A percentile compares a stretch with the other conserved stretches of the same genome.
These are phyloP conservation scores for Ustilago cynodontis DNA, from an alignment of 1,284 basidiomycete species.

Conservation along the genomic window DNA sequence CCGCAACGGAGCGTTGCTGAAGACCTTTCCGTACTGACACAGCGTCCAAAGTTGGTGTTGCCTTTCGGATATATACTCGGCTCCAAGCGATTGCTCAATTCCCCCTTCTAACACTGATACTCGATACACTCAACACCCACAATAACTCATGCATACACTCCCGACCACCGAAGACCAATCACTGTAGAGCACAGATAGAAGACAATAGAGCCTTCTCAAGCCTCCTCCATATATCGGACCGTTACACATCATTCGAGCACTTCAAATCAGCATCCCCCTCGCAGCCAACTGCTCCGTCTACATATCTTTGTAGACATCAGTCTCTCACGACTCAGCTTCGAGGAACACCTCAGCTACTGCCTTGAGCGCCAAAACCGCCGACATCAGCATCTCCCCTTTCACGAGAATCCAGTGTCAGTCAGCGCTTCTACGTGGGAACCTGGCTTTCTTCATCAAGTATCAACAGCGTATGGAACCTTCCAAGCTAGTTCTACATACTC, in stretches of 20 bases:
- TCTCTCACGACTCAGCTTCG: neutral
- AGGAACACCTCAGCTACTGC: neutral
- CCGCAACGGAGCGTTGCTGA: neutral
- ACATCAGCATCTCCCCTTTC: too few relatives aligned
- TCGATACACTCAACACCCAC: neutral
- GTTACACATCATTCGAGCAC: neutral
- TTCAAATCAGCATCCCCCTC: neutral
- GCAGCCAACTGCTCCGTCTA: neutral
- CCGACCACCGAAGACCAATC: neutral
- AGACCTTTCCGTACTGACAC: neutral
- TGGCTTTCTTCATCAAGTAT: too few relatives aligned
- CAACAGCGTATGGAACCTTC: too few relatives aligned
- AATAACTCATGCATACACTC: too few relatives aligned
- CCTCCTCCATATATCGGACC: too few relatives aligned
- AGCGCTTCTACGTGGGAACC: too few relatives aligned
- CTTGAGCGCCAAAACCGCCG: too few relatives aligned
- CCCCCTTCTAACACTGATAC: neutral
- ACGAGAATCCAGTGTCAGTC: too few relatives aligned
- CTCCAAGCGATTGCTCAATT: too few relatives aligned
- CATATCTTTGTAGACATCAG: neutral
- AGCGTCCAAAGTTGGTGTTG: neutral
- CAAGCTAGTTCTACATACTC: too few relatives aligned
- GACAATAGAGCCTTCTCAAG: too few relatives aligned
- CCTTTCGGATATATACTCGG: neutral
- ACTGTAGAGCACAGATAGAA: neutral